These are phyloP conservation scores for Leccinellum rugosiceps DNA, from an alignment of 768 basidiomycete species.

Conservation along the genomic window DNA sequence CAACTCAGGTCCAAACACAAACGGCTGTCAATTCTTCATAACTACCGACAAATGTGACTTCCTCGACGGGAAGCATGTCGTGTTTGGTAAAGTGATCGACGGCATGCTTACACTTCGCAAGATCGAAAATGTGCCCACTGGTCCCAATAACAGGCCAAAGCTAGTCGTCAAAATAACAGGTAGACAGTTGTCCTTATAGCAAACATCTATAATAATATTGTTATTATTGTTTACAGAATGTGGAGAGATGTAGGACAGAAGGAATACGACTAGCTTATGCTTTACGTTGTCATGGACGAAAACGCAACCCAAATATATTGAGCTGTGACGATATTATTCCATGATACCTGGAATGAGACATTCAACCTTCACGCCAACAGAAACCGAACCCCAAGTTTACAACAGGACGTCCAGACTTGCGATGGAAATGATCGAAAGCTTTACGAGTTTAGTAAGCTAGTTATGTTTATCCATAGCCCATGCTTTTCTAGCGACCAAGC, in stretches of 20 bases:
- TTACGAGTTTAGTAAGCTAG: background rate
- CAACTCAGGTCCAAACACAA: constrained; percentile 92
- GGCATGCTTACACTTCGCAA: constrained; percentile 95
- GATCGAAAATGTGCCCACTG: constrained; percentile 93
- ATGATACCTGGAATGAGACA: background rate
- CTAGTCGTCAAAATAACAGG: constrained; percentile 85
- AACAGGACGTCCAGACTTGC: background rate
- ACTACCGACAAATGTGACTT: constrained; percentile 95
- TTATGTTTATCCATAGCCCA: constrained; percentile 2
- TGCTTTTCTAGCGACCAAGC: constrained; percentile 31
- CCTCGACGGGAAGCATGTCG: constrained; percentile 92
- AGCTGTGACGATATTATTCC: background rate
- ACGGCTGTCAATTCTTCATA: constrained; percentile 98
- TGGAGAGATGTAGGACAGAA: constrained; percentile 49
- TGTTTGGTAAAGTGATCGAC: constrained; percentile 87
- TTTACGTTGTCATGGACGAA: background rate
- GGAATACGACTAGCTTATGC: background rate
- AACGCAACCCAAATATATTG: background rate
- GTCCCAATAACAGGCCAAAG: constrained; percentile 87
- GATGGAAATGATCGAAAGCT: background rate
- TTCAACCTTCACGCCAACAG: background rate
- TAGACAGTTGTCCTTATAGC: constrained; percentile 31
- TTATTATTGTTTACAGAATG: constrained; percentile 39
- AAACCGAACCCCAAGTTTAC: background rate
- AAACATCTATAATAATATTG: background rate